A percentile compares a stretch with the other conserved stretches of the same genome.
These are phyloP conservation scores for Heterobasidion annosum DNA, from an alignment of 1,284 basidiomycete genomes.

Conservation along the genomic window DNA sequence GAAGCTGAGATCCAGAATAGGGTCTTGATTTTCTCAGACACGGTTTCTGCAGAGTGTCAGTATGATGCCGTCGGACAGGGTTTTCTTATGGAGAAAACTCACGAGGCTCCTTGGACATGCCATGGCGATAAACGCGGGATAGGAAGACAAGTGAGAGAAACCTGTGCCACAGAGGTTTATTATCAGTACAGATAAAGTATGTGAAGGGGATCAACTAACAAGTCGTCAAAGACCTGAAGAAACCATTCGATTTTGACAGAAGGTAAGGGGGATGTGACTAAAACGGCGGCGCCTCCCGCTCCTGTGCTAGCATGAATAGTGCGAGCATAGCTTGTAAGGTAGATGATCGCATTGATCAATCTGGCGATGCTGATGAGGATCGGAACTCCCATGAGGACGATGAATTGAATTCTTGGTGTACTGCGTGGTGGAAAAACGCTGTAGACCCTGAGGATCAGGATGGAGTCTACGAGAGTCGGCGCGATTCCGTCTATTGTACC, in stretches of 20 bases:
- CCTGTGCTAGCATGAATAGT: neutral
- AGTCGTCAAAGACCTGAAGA: slow-evolving; percentile 18
- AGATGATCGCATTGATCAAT: slow-evolving; percentile 10
- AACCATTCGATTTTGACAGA: slow-evolving; percentile 19
- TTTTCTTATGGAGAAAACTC: neutral
- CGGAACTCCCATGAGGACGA: slow-evolving; percentile 7
- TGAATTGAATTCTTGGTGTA: slow-evolving; percentile 2
- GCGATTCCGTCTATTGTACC: slow-evolving; percentile 7
- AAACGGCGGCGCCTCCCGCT: slow-evolving; percentile 2
- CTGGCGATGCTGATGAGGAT: slow-evolving; percentile 10
- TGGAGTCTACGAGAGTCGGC: slow-evolving; percentile 13
- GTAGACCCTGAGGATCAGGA: slow-evolving; percentile 16
- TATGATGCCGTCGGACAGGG: no score
- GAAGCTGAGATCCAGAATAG: slow-evolving; percentile 21
- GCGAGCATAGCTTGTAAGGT: slow-evolving; percentile 6
- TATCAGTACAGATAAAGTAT: neutral
- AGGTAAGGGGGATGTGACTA: slow-evolving; percentile 5
- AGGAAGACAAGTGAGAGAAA: slow-evolving; percentile 13
- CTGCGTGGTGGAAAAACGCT: slow-evolving; percentile 15
- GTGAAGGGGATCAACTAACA: slow-evolving; percentile 8
- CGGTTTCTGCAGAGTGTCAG: neutral
- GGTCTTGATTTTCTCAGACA: slow-evolving; percentile 6
- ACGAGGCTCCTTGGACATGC: neutral
- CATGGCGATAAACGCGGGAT: neutral
- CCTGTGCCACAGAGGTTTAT: slow-evolving; percentile 5